phyloP scores from a whole-genome alignment of 768 basidiomycete species.

The Trametes cingulata region DNA sequence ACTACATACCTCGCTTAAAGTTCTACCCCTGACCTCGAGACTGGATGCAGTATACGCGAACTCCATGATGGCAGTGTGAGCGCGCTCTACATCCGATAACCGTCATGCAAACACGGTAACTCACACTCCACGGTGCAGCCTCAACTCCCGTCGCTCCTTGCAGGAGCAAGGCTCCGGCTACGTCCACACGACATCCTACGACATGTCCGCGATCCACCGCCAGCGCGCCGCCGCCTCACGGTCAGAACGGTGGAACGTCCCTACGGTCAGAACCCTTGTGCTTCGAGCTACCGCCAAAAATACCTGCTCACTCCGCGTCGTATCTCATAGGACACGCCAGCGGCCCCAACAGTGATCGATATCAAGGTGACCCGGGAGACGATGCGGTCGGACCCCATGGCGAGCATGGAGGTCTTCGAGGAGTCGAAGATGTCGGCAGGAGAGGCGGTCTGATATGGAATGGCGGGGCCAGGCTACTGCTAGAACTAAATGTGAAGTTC shows the following conservation, averaged over 20 bases:
- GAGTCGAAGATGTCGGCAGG: neutral
- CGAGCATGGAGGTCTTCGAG: neutral
- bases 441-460: neutral
- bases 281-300: neutral
- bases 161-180: neutral
- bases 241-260: neutral
- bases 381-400: neutral
- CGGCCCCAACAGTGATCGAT: neutral
- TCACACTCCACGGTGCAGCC: neutral
- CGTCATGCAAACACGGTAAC: neutral
- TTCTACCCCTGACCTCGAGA: neutral
- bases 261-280: neutral
- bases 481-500: too few species aligned
- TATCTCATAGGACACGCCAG: neutral
- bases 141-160: slow-evolving; percentile 5
- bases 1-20: too few species aligned
- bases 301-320: neutral
- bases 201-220: neutral
- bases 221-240: neutral
- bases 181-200: neutral
- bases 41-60: slow-evolving; percentile 12
- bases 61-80: slow-evolving; percentile 17
- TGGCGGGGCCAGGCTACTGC: neutral
- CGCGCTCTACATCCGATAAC: neutral
- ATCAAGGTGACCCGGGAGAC: slow-evolving; percentile 6